Evolutionary conservation across 768 basidiomycete species (phyloP), one percentile per base, ranked within the genome.

Genomic region (Russula emetica): DNA sequence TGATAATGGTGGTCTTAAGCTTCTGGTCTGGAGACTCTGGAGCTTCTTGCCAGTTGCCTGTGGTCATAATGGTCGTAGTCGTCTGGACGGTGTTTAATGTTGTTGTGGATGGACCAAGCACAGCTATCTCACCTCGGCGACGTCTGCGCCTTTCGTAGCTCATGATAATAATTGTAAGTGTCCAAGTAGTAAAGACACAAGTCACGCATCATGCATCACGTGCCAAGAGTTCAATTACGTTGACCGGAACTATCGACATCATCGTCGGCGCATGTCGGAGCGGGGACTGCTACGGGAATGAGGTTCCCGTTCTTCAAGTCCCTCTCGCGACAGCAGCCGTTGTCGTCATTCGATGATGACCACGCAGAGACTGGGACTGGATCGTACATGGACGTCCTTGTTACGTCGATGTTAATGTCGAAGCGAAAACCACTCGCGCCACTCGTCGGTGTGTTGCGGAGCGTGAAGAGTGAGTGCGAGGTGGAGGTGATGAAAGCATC

Each of bases 391-490:
- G 83, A 85, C 38, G 77, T 77, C 3, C 69, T 92, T 20, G 78
- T 82, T 5, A 73, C 75, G 44, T 79, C 74, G 61, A 78, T 74
- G n/a, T n/a, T n/a, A n/a, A n/a, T n/a, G 42, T 79, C 74, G 63
- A 78, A 74, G 67, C 78, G 76, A 22, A 74, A 72, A 67, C 82
- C 82, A 28, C 79, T 98, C 2, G 82, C 85, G 20, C 82, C 83
- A 0, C 82, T 89, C 64, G 77, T 98, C 1, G 87, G 88, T 9
- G 81, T 78, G 66, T 71, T 96, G 60, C 79, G 96, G 9, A 76
- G 82, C 16, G 79, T 95, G 61, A 98, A 99, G 78, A 94, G 91
- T 70, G 74, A 77, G 49, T 78, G 80, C 9, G 97, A 99, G 74
- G 81, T 90, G 63, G 72, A 72, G 18, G 75, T 94, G 51, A 96